These are phyloP conservation scores for Shiraia bambusicola DNA, from an alignment of 2,329 filamentous ascomycete genomes.

Conservation along the genomic window DNA sequence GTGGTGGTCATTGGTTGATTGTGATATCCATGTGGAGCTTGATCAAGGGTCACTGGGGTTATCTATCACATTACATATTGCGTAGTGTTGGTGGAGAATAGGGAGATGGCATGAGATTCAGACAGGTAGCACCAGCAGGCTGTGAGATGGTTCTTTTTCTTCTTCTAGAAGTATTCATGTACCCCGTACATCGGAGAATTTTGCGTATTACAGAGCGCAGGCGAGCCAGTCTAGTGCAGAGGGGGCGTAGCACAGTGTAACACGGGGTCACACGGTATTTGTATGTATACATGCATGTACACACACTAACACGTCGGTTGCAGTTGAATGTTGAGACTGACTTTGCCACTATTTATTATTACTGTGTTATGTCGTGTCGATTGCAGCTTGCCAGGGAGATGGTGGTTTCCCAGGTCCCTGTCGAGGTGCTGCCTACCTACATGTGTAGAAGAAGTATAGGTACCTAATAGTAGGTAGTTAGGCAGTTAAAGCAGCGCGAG, in stretches of 20 bases:
- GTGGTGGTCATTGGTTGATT: slow-evolving; percentile 15
- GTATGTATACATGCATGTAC: no score
- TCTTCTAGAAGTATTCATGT: no score
- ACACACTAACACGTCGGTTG: slow-evolving; percentile 1
- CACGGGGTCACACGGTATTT: slow-evolving; percentile 4
- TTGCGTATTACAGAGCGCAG: background rate
- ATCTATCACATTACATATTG: background rate
- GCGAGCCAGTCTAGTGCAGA: background rate
- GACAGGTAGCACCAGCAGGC: no score
- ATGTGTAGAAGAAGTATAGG: no score
- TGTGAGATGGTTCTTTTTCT: no score
- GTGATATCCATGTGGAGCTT: slow-evolving; percentile 30
- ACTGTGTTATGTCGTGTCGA: background rate
- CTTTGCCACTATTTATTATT: slow-evolving; percentile 3
- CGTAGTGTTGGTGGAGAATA: background rate
- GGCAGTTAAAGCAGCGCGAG: no score
- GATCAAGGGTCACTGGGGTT: slow-evolving; percentile 4
- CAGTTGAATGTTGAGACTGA: background rate
- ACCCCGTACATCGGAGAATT: slow-evolving; percentile 1
- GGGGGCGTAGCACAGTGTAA: slow-evolving; percentile 2
- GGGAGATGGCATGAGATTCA: background rate
- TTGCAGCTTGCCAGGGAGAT: slow-evolving; percentile 1
- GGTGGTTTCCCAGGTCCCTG: slow-evolving; percentile 3
- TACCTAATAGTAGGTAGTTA: no score
- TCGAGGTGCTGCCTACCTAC: no score